Evolutionary conservation across 345 rosid species (phyloP).

Genomic region (Dimocarpus longan): DNA sequence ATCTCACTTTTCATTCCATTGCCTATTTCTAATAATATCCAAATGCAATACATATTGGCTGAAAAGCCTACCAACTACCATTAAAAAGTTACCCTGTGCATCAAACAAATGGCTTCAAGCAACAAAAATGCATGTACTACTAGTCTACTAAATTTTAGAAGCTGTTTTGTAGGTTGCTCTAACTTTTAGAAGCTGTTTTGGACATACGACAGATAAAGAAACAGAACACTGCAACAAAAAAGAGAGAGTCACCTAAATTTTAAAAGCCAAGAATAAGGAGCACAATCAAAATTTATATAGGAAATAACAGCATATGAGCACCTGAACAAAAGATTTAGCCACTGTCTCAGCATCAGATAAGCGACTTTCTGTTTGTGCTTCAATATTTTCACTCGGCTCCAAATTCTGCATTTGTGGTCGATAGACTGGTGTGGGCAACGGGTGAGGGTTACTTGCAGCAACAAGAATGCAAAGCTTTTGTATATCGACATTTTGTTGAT

Average conservation of each 20-base stretch:
- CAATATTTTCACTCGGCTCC: slow-evolving; percentile 64
- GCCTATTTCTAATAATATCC: not conserved
- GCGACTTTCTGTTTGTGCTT: slow-evolving; percentile 61
- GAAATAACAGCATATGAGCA: slow-evolving; percentile 27
- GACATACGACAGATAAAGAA: slow-evolving; percentile 88
- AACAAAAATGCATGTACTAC: not conserved
- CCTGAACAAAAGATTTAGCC: slow-evolving; percentile 78
- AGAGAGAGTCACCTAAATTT: slow-evolving; percentile 27
- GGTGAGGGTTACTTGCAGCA: slow-evolving; percentile 90
- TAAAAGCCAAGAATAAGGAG: slow-evolving; percentile 9
- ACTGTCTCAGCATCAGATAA: slow-evolving; percentile 88
- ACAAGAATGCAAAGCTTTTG: slow-evolving; percentile 88
- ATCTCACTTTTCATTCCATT: not conserved
- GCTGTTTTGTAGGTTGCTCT: slow-evolving; percentile 55
- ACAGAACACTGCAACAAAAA: slow-evolving; percentile 65
- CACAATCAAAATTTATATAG: slow-evolving; percentile 11
- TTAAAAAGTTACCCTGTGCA: no score
- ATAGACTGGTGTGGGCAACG: slow-evolving; percentile 93
- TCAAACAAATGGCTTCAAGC: not conserved
- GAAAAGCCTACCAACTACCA: not conserved
- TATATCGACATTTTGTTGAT: slow-evolving; percentile 64
- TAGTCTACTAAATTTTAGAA: not conserved
- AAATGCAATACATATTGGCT: not conserved
- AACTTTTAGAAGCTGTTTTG: slow-evolving; percentile 87
- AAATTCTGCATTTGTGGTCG: slow-evolving; percentile 66